phyloP scores from a whole-genome alignment of 164 flowering plant species.

The Vitis cinerea region DNA sequence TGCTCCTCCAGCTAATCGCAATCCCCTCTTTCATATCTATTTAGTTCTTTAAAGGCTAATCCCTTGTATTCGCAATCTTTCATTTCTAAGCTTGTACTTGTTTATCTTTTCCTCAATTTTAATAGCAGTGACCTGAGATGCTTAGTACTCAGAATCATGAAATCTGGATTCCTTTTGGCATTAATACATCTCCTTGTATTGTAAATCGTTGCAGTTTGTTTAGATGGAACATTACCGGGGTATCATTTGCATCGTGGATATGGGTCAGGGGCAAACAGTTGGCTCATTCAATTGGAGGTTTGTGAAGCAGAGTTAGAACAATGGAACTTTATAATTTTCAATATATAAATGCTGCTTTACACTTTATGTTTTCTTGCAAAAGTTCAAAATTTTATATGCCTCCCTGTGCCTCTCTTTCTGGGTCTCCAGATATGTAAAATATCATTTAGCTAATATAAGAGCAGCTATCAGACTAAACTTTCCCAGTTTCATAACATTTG shows the following conservation, averaged over 20 bases:
- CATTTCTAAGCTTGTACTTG: background rate
- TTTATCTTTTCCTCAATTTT: background rate
- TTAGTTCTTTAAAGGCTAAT: too few species aligned
- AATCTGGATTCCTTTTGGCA: background rate
- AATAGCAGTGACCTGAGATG: background rate
- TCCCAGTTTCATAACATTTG: background rate
- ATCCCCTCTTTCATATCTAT: too few species aligned
- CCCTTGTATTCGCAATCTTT: too few species aligned
- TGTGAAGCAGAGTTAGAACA: background rate
- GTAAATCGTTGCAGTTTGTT: constrained; percentile 25
- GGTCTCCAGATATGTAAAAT: background rate
- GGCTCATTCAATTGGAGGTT: constrained; percentile 45
- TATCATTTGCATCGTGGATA: constrained; percentile 37
- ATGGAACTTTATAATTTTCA: background rate
- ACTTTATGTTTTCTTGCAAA: too few species aligned
- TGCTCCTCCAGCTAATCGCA: too few species aligned
- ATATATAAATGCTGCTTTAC: background rate
- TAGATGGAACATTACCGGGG: constrained; percentile 43
- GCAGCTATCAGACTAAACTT: background rate
- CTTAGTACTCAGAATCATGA: background rate
- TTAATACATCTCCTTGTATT: background rate
- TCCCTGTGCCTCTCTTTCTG: background rate
- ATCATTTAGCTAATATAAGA: background rate
- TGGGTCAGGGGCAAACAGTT: constrained; percentile 38
- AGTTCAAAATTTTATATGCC: background rate